phyloP scores from a whole-genome alignment of 1,139 yeast species.

The Sugiyamaella sp. region DNA sequence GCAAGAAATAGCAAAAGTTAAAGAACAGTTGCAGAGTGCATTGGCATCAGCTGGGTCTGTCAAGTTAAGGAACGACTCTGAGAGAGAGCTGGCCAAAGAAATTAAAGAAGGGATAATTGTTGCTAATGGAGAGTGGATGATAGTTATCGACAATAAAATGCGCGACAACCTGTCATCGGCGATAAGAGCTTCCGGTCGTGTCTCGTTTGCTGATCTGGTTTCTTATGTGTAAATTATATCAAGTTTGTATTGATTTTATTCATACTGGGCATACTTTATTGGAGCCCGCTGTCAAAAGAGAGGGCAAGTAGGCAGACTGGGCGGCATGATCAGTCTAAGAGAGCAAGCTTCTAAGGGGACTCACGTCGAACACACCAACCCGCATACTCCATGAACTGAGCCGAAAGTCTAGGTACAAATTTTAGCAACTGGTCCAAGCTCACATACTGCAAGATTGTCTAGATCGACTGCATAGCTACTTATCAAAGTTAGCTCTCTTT shows the following conservation, averaged over 20 bases:
- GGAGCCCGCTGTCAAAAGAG: too few species aligned
- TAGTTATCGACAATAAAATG: constrained; percentile 15
- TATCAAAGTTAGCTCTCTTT: background rate
- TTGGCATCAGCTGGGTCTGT: constrained; percentile 24
- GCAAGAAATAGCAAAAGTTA: constrained; percentile 15
- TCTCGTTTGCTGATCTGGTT: constrained; percentile 23
- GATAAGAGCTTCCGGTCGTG: constrained; percentile 20
- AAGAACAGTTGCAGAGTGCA: constrained; percentile 19
- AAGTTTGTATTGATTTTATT: background rate
- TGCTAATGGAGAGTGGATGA: constrained; percentile 26
- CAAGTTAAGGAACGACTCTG: constrained; percentile 23
- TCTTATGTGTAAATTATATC: background rate
- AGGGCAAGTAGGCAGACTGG: too few species aligned
- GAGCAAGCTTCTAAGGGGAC: too few species aligned
- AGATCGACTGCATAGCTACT: constrained; percentile 9
- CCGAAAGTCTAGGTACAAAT: too few species aligned
- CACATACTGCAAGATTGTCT: background rate
- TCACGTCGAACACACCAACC: too few species aligned
- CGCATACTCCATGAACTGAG: too few species aligned
- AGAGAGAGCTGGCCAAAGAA: constrained; percentile 25
- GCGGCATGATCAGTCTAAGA: too few species aligned
- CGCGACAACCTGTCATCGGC: constrained; percentile 13
- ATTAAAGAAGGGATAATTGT: constrained; percentile 24
- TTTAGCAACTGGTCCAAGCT: background rate
- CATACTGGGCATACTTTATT: background rate